Evolutionary conservation across 1,284 basidiomycete genomes (phyloP).

Genomic region (Boletellus dicymbophilus): DNA sequence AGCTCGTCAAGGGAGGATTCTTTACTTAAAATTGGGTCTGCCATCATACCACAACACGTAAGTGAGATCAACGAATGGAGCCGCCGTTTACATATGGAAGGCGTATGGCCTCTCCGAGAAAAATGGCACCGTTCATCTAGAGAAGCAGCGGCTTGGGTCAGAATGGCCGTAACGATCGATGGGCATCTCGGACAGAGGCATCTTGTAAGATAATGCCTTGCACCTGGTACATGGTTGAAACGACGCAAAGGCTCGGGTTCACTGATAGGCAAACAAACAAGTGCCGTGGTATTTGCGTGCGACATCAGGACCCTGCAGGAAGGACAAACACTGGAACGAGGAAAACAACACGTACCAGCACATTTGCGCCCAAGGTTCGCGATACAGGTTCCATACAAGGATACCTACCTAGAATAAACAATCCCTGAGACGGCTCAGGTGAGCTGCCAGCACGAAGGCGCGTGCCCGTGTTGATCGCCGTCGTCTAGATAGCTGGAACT

Average conservation of each 20-base stretch:
- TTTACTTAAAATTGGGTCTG: conserved; percentile 8
- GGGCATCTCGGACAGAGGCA: conserved; percentile 6
- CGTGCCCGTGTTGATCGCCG: conserved; percentile 32
- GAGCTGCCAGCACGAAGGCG: conserved; percentile 14
- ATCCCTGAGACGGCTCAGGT: conserved; percentile 3
- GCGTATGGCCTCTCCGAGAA: not conserved
- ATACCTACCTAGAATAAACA: conserved; percentile 1
- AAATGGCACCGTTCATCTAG: conserved; percentile 2
- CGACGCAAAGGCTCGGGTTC: not conserved
- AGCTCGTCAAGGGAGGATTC: conserved; percentile 1
- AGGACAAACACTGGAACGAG: no score
- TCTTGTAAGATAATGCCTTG: not conserved
- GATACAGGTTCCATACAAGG: conserved; percentile 14
- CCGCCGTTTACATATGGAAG: conserved; percentile 6
- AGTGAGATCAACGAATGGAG: conserved; percentile 14
- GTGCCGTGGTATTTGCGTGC: no score
- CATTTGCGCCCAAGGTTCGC: conserved; percentile 2
- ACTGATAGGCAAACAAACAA: not conserved
- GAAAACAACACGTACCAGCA: no score
- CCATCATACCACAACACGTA: conserved; percentile 14
- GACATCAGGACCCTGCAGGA: not conserved
- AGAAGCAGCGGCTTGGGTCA: not conserved
- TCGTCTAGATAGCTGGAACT: conserved; percentile 4
- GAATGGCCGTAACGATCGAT: conserved; percentile 9
- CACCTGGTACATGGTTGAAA: not conserved